Evolutionary conservation across 345 rosid genomes (phyloP).

Genomic region (Linum tenue): DNA sequence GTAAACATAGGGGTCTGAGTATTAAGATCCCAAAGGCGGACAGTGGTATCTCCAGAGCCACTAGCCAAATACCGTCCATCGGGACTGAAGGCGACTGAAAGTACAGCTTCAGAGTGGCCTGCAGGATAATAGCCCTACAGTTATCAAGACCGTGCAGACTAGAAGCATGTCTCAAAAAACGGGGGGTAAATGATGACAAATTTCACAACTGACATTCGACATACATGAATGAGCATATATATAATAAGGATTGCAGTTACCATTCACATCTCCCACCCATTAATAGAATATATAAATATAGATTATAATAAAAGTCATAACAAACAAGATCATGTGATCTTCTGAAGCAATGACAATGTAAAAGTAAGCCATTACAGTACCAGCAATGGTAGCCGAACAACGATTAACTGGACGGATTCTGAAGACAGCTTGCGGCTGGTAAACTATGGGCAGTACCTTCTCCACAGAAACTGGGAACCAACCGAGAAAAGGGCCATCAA

Average conservation of each 20-base stretch:
- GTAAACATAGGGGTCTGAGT: conserved; percentile 93
- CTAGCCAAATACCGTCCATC: conserved; percentile 88
- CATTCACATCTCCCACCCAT: no score
- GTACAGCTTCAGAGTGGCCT: conserved; percentile 90
- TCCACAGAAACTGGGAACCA: conserved; percentile 75
- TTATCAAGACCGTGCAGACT: neutral
- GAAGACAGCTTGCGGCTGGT: conserved; percentile 94
- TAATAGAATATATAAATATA: no score
- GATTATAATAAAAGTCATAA: no score
- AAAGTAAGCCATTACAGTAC: conserved; percentile 26
- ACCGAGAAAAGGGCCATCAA: neutral
- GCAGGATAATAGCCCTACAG: neutral
- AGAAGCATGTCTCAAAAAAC: neutral
- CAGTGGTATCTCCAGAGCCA: conserved; percentile 95
- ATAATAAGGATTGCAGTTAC: no score
- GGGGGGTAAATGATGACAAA: neutral
- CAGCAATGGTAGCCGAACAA: conserved; percentile 84
- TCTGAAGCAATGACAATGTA: conserved; percentile 1
- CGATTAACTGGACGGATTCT: conserved; percentile 82
- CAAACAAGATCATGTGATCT: no score
- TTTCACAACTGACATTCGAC: neutral
- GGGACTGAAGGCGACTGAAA: conserved; percentile 88
- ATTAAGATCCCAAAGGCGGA: conserved; percentile 87
- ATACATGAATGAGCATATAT: no score
- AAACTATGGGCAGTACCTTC: conserved; percentile 79